Percentiles rank a stretch among this genome's conserved stretches.
Evolutionary conservation across 1,284 basidiomycete genomes (phyloP).

Genomic region (Waitea zeae): DNA sequence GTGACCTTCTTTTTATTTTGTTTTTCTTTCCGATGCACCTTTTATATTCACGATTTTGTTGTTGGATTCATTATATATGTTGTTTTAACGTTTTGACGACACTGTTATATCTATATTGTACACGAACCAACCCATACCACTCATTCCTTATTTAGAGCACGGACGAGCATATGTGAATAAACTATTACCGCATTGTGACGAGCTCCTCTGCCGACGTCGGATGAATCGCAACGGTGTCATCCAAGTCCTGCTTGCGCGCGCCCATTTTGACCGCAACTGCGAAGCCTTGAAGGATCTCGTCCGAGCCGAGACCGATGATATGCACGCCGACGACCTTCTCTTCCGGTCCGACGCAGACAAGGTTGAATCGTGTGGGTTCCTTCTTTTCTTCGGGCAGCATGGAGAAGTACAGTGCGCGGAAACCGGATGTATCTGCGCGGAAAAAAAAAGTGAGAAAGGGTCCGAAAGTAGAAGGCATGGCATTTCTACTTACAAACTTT

Average conservation of each 20-base stretch:
- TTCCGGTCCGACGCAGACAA: conserved; percentile 73
- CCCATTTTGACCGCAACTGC: conserved; percentile 94
- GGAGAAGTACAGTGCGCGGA: conserved; percentile 77
- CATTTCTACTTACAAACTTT: conserved; percentile 36
- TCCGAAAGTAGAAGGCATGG: neutral
- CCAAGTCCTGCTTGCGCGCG: conserved; percentile 70
- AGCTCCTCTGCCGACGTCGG: conserved; percentile 59
- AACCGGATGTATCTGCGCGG: conserved; percentile 54
- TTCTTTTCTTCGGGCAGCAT: conserved; percentile 80
- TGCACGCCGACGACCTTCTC: conserved; percentile 93
- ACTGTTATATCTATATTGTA: too few species aligned
- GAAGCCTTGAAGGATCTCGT: conserved; percentile 91
- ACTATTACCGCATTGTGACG: conserved; percentile 18
- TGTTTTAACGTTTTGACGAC: too few species aligned
- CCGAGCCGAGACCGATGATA: conserved; percentile 79
- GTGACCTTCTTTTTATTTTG: too few species aligned
- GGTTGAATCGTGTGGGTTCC: conserved; percentile 87
- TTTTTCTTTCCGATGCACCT: too few species aligned
- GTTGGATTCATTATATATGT: too few species aligned
- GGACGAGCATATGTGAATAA: neutral
- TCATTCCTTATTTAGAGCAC: too few species aligned
- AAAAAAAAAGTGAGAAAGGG: too few species aligned
- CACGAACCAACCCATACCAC: too few species aligned
- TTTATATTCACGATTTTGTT: too few species aligned
- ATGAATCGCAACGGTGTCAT: conserved; percentile 86